Evolutionary conservation across 305 asterid species (phyloP), one percentile per base, ranked within the genome.

Genomic region (Stenogyne calaminthoides): DNA sequence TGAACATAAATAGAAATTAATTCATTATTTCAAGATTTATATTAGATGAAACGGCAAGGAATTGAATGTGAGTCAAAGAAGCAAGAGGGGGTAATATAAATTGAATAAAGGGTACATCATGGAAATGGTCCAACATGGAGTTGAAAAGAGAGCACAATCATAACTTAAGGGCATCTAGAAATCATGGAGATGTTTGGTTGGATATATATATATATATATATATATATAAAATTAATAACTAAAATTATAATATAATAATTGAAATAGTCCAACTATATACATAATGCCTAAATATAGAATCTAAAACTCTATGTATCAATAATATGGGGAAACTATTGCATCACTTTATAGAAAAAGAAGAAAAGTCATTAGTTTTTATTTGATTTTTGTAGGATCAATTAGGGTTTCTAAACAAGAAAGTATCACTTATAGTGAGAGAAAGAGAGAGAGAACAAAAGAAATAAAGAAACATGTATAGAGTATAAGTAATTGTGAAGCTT

Each of bases 61-160:
- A 0, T 32, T 1, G 36, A 32, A 32, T 42, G 37, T 2, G 63
- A 25, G 63, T 39, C 25, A 42, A 39, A n/a, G 15, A 9, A 40
- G 10, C 46, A 16, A 70, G 2, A 58, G n/a, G 54, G 58, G 32
- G 36, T 9, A 34, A 10, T 0, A 39, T 20, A 55, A 40, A 5
- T 19, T 10, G 59, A 25, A 27, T 44, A 46, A 29, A 60, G 6
- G 42, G 39, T n/a, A n/a, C n/a, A n/a, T 29, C 34, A 39, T 0
- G 47, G 40, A 27, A 52, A 69, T 34, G 73, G 73, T 14, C 25
- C 39, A 34, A 39, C n/a, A 9, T 63, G 60, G 71, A 72, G 71
- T 36, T 6, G 6, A 51, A 39, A 77, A 73, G 77, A 69, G 22
- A 78, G 73, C 79, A 80, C 19, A 60, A 80, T 71, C 65, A 78